Percentiles rank a stretch among this genome's conserved stretches.
Evolutionary conservation across 1,284 basidiomycete genomes (phyloP).

Genomic region (Cutaneotrichosporon cavernicola): DNA sequence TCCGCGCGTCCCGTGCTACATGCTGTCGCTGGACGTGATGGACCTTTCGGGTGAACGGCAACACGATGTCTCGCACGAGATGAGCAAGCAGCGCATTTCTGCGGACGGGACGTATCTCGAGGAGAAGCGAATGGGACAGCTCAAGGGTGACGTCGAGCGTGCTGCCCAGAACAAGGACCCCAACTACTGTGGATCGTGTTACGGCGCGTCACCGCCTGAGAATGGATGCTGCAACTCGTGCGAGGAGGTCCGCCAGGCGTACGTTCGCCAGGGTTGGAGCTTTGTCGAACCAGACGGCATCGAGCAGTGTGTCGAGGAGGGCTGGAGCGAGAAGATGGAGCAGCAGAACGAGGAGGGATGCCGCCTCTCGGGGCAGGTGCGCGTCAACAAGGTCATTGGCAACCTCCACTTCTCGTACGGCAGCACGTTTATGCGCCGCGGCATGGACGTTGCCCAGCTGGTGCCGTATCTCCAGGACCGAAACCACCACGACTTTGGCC

Average conservation of each 20-base stretch:
- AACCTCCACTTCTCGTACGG: constrained; percentile 83
- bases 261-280: constrained; percentile 90
- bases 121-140: constrained; percentile 53
- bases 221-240: constrained; percentile 93
- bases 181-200: constrained; percentile 93
- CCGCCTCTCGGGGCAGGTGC: constrained; percentile 83
- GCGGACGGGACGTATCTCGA: constrained; percentile 63
- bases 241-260: constrained; percentile 89
- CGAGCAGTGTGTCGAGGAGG: constrained; percentile 90
- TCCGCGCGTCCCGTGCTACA: constrained; percentile 96
- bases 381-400: constrained; percentile 88
- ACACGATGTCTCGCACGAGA: constrained; percentile 82
- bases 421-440: constrained; percentile 84
- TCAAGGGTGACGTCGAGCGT: constrained; percentile 82
- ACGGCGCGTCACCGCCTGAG: constrained; percentile 78
- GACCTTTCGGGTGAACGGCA: constrained; percentile 96
- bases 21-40: constrained; percentile 93
- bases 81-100: constrained; percentile 78
- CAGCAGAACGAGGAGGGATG: constrained; percentile 93
- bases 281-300: constrained; percentile 87
- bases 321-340: constrained; percentile 90
- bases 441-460: constrained; percentile 82
- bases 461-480: constrained; percentile 86
- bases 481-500: constrained; percentile 90
- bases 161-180: constrained; percentile 63